phyloP scores from a whole-genome alignment of 1,284 basidiomycete genomes.

The Microbotryum violaceum region DNA sequence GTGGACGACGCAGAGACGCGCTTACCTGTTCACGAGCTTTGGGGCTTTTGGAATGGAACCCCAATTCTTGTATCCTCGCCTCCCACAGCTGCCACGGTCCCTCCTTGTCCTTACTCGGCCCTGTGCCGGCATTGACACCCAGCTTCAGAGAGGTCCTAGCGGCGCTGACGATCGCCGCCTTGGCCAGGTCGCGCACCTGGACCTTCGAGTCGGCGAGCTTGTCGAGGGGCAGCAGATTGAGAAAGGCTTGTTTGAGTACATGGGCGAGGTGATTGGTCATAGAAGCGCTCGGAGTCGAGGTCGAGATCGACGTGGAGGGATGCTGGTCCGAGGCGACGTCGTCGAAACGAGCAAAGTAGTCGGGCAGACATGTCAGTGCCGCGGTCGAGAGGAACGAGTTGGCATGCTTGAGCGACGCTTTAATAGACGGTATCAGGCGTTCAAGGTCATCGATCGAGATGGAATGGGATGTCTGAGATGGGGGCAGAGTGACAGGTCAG shows the following conservation, averaged over 20 bases:
- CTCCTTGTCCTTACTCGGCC: conserved; percentile 50
- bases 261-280: conserved; percentile 48
- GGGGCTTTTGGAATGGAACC: conserved; percentile 57
- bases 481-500: too few species aligned
- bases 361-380: conserved; percentile 37
- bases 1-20: too few species aligned
- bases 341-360: conserved; percentile 22
- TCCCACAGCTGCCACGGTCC: conserved; percentile 67
- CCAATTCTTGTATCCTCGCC: conserved; percentile 62
- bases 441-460: conserved; percentile 61
- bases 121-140: conserved; percentile 53
- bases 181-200: conserved; percentile 62
- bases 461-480: too few species aligned
- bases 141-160: conserved; percentile 37
- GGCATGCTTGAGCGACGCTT: conserved; percentile 63
- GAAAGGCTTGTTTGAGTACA: conserved; percentile 55
- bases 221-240: conserved; percentile 65
- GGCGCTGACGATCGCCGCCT: conserved; percentile 55
- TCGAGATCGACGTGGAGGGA: conserved; percentile 57
- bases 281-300: conserved; percentile 54
- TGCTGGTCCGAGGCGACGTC: conserved; percentile 30
- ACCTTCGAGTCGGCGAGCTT: conserved; percentile 71
- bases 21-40: conserved; percentile 65
- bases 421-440: conserved; percentile 57
- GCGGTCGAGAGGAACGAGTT: conserved; percentile 60